phyloP scores from a whole-genome alignment of 495 filamentous ascomycete genomes.

The Bryoglossum gracile region DNA sequence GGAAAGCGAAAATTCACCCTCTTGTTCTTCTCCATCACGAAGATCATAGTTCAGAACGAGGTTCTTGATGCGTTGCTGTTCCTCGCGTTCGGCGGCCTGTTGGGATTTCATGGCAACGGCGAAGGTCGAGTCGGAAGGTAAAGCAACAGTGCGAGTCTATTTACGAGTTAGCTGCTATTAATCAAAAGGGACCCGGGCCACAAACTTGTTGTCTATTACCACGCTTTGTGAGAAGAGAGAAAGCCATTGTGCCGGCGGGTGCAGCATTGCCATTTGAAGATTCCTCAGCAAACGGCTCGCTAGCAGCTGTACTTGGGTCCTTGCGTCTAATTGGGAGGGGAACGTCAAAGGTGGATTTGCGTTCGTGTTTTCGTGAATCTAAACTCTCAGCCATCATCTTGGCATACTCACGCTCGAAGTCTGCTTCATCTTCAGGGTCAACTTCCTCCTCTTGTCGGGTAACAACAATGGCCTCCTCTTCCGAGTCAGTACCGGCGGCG shows the following conservation, averaged over 20 bases:
- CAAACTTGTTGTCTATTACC: constrained; percentile 92
- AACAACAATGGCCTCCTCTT: constrained; percentile 85
- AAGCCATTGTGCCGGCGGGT: constrained; percentile 70
- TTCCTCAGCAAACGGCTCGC: constrained; percentile 44
- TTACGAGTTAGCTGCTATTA: no score
- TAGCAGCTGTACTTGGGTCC: constrained; percentile 39
- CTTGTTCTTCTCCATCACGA: constrained; percentile 63
- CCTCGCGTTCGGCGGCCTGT: constrained; percentile 88
- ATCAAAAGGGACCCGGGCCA: no score
- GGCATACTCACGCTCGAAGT: constrained; percentile 96
- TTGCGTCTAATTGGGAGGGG: constrained; percentile 81
- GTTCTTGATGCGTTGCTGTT: constrained; percentile 97
- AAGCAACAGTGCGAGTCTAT: constrained; percentile 86
- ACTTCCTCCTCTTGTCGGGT: constrained; percentile 82
- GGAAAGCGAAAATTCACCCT: constrained; percentile 53
- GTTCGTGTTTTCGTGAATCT: constrained; percentile 89
- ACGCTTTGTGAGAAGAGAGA: constrained; percentile 91
- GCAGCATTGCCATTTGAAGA: constrained; percentile 34
- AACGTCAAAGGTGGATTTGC: constrained; percentile 88
- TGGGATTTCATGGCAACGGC: constrained; percentile 93
- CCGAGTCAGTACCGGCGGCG: constrained; percentile 49
- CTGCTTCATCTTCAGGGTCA: constrained; percentile 90
- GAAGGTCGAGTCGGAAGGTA: constrained; percentile 91
- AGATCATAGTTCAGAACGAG: constrained; percentile 95
- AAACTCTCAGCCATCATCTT: constrained; percentile 98